phyloP scores from a whole-genome alignment of 441 rosid genomes.

The Rhodomyrtus psidioides region DNA sequence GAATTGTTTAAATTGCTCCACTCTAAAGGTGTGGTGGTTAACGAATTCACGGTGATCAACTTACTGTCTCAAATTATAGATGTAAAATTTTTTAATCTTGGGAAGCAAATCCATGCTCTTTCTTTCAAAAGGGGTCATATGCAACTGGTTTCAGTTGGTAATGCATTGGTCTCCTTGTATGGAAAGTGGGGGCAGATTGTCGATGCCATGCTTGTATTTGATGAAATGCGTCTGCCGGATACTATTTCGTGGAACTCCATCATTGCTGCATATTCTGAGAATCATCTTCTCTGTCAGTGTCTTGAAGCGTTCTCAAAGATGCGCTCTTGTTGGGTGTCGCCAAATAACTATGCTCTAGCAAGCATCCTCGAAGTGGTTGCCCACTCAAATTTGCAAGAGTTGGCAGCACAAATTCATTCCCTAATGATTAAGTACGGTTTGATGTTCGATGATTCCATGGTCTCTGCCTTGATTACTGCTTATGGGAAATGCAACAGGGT shows the following conservation, averaged over 20 bases:
- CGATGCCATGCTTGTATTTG: constrained; percentile 20
- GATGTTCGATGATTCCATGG: constrained; percentile 16
- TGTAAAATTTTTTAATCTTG: constrained; percentile 10
- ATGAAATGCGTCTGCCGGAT: constrained; percentile 20
- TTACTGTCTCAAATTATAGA: constrained; percentile 16
- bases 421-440: constrained; percentile 22
- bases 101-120: constrained; percentile 30
- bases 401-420: constrained; percentile 24
- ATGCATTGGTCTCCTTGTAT: constrained; percentile 24
- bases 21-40: constrained; percentile 7
- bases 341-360: constrained; percentile 19
- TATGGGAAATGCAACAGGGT: constrained; percentile 21
- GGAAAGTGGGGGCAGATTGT: constrained; percentile 17
- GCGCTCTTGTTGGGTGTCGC: constrained; percentile 5
- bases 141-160: constrained; percentile 21
- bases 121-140: constrained; percentile 20
- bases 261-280: constrained; percentile 27
- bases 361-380: constrained; percentile 26
- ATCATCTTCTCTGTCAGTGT: constrained; percentile 18
- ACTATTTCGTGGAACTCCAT: constrained; percentile 35
- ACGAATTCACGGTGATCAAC: constrained; percentile 24
- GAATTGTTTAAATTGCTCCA: constrained; percentile 14
- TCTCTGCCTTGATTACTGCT: constrained; percentile 22
- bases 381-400: constrained; percentile 13
- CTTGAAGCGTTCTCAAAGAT: constrained; percentile 18